Base-by-base conservation (phyloP, 2,329 filamentous ascomycete species). In the Fusarium sp. region DNA sequence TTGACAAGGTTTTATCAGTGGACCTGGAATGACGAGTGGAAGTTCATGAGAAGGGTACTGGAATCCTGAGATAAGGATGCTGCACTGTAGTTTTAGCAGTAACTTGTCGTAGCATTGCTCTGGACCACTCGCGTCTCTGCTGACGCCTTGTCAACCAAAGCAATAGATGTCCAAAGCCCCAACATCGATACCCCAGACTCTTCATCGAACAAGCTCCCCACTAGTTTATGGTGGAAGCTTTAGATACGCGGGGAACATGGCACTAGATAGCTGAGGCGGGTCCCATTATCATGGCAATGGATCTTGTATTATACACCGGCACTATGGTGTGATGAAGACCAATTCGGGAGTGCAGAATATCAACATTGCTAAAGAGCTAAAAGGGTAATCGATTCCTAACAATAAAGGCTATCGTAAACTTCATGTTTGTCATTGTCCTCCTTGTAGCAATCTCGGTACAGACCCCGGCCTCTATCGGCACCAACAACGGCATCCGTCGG, bases 391-490 rank as follows among this genome's bases (percentile, higher is more conserved):
- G 11, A 6, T 21, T 21, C 11, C 31, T 43, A 28, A 39, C 13
- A 6, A 17, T 22, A 33, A 44, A 17, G 21, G 5, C 6, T 31
- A 45, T 24, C 24, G 24, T 36, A 44, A 14, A 31, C n/a, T 13
- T 26, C 9, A 7, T 31, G 17, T 39, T 17, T 31, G 28, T 31
- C 10, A 31, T 1, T 40, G 9, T 19, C 31, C 24, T 24, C 24
- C 19, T 11, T 3, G 14, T 17, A n/a, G 17, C 26, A 58, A 31
- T 58, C 17, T 40, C 43, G 13, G 22, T n/a, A 58, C 5, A 7
- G 15, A 38, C 38, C 49, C 66, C 50, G 53, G 66, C 50, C 53
- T 67, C 58, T 39, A 31, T 70, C 66, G 67, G 67, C 65, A 53
- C n/a, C 65, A 36, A 34, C 19, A 36, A 45, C 46, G 50, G 54